Evolutionary conservation across 2,329 filamentous ascomycete species (phyloP), one percentile per base, ranked within the genome.

Genomic region (Arthrobotrys sphaeroides): DNA sequence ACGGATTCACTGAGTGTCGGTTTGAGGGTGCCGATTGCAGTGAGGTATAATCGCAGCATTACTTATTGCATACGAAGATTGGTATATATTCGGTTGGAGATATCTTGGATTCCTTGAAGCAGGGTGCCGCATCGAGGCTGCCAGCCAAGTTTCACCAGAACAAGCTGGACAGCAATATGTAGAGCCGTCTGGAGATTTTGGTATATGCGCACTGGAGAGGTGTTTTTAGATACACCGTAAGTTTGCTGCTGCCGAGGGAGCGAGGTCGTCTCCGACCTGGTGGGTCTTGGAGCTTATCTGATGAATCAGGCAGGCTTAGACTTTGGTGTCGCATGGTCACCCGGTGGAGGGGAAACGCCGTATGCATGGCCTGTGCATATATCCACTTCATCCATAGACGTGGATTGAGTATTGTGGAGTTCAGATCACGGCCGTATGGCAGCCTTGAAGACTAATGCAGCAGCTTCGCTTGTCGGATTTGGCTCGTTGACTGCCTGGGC

Each of bases 221-320:
- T 33, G 7, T 9, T 33, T 33, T 51, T 13, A 31, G 26, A 33
- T 13, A 31, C 26, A 12, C n/a, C 26, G 31, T n/a, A 55, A 38
- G 45, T n/a, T 24, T 31, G 42, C 51, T 60, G 42, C 20, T 22
- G 36, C 51, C 51, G 51, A 55, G 36, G n/a, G 20, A 13, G 12
- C 31, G 33, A 43, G 12, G 49, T 72, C 67, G 59, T 72, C 67
- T 72, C 67, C 67, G 47, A 59, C 18, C 31, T 20, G 2, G 49
- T 65, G 67, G 67, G 67, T 65, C 59, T 43, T 22, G 16, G 42
- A 47, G 55, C 55, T 38, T 69, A 51, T 59, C 55, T 45, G 55
- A 42, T 55, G 51, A 24, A 16, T 24, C 51, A 55, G 31, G 28
- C 31, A 13, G 16, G 43, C 24, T 33, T 64, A 47, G 49, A 40